Evolutionary conservation across 208 protist genomes (phyloP), one percentile per base, ranked within the genome.

Genomic region (Wallacemonas sp.): DNA sequence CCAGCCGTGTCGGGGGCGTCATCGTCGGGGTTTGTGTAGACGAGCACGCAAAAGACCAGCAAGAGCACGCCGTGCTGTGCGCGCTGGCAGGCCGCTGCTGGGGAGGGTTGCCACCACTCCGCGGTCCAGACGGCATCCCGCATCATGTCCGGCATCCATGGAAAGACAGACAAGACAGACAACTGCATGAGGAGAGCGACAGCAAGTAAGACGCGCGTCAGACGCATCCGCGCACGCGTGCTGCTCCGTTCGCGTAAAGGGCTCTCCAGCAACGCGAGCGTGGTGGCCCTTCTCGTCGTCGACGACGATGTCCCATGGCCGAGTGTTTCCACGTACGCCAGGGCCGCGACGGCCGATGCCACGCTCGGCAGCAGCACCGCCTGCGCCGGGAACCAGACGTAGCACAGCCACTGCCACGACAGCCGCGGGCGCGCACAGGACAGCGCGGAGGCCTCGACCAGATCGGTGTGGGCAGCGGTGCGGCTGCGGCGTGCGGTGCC

Each of bases 61-160:
- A 59, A 29, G 0, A 59, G 52, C 7, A 39, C n/a, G 12, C 18
- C 29, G 32, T 59, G 52, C 20, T 59, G 52, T 3, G 52, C 52
- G 5, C n/a, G 7, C 31, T 59, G 52, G 4, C 52, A 59, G 2
- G n/a, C 0, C 0, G 29, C 4, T 4, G 14, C 12, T 18, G 26
- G n/a, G 7, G 48, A 33, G 25, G 22, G 26, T 25, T 5, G 16
- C 52, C 52, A 59, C 52, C 52, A 59, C 52, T 25, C 14, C 16
- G 31, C 52, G 3, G 52, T 59, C 52, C 52, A 59, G 16, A 59
- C 4, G 4, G 20, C 31, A 3, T 59, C 52, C 31, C 12, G 32
- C 31, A 25, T 29, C 31, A 11, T 25, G n/a, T 8, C 3, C 16
- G 52, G 32, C 52, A 59, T 3, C 31, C 26, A 59, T 22, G 14